Conservation (phyloP, 352 stramenopile species). For the Aphanomyces astaci region DNA sequence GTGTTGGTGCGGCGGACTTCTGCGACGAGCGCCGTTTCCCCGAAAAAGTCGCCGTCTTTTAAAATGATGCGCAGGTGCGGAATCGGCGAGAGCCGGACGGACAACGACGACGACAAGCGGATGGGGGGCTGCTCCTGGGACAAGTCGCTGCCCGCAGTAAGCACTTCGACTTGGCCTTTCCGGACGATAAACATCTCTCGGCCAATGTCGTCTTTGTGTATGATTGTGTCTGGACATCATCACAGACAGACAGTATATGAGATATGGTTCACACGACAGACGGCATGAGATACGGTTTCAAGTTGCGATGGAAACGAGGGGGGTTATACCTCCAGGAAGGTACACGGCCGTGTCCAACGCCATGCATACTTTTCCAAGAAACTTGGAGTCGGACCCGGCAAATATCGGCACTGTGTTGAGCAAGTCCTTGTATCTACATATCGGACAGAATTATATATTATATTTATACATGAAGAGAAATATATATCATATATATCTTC, state of each 20-base stretch:
- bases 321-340: slow-evolving; percentile 34
- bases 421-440: slow-evolving; percentile 53
- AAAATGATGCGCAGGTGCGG: slow-evolving; percentile 49
- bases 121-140: neutral
- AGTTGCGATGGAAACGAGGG: neutral
- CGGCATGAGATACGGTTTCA: neutral
- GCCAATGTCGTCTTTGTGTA: slow-evolving; percentile 75
- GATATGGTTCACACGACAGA: too few species aligned
- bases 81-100: slow-evolving; percentile 21
- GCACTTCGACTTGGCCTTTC: slow-evolving; percentile 69
- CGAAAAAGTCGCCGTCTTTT: slow-evolving; percentile 65
- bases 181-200: slow-evolving; percentile 83
- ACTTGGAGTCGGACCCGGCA: slow-evolving; percentile 60
- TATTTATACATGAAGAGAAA: too few species aligned
- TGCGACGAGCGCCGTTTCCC: slow-evolving; percentile 69
- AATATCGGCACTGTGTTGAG: slow-evolving; percentile 77
- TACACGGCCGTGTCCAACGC: slow-evolving; percentile 74
- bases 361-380: slow-evolving; percentile 69
- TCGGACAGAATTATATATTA: too few species aligned
- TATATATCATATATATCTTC: too few species aligned
- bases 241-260: too few species aligned
- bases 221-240: slow-evolving; percentile 71
- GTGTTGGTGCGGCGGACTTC: slow-evolving; percentile 72
- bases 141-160: slow-evolving; percentile 30
- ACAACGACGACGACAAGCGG: slow-evolving; percentile 24